Conservation (phyloP, 1,284 basidiomycete species). For the Peniophora sp. region DNA sequence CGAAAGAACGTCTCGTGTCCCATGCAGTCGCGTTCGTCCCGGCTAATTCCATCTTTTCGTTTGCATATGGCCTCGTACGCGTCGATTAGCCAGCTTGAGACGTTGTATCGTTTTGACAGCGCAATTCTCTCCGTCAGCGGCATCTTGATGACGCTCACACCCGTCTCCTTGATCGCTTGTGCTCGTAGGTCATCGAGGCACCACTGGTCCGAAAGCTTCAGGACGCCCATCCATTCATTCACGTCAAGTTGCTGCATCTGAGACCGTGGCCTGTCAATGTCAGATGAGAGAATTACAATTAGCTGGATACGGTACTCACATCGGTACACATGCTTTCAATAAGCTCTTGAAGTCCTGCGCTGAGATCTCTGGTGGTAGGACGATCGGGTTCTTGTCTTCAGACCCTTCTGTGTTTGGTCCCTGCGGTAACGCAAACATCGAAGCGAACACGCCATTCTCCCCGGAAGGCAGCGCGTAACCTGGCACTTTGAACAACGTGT, state of each 20-base stretch:
- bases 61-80: background rate
- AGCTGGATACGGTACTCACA: background rate
- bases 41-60: background rate
- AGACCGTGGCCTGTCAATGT: background rate
- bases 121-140: background rate
- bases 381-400: background rate
- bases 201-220: conserved; percentile 9
- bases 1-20: background rate
- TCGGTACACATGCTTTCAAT: background rate
- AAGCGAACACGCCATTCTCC: background rate
- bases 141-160: background rate
- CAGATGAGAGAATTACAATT: background rate
- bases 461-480: background rate
- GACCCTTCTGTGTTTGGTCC: background rate
- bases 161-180: background rate
- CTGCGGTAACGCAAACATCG: background rate
- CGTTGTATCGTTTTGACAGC: background rate
- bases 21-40: background rate
- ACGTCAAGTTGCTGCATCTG: background rate
- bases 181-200: conserved; percentile 3
- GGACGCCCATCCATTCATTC: conserved; percentile 5
- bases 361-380: background rate
- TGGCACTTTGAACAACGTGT: background rate
- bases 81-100: background rate
- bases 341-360: background rate